Conservation (phyloP, 73 alveolate genomes). For the Paraurostyla sp. region DNA sequence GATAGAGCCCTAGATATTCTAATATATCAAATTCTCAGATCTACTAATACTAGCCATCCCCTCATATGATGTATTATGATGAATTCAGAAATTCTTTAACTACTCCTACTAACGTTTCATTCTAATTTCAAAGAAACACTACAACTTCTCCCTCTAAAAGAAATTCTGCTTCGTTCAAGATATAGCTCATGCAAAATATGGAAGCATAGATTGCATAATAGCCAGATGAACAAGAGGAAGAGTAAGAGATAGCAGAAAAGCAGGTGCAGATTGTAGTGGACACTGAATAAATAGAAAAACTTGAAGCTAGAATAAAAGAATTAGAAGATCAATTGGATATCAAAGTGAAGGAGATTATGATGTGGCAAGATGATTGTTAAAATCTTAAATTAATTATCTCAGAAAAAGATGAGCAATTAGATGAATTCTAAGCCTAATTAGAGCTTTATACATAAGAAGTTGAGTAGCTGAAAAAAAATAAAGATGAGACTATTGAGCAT, state of each 20-base stretch:
- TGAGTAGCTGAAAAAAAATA: background rate
- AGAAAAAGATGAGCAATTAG: background rate
- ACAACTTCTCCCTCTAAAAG: too few relatives aligned
- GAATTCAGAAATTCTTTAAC: background rate
- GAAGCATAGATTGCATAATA: too few relatives aligned
- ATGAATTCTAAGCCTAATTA: background rate
- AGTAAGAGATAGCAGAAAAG: too few relatives aligned
- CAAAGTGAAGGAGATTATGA: background rate
- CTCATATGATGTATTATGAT: too few relatives aligned
- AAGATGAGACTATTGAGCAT: background rate
- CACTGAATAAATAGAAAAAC: too few relatives aligned
- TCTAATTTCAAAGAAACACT: too few relatives aligned
- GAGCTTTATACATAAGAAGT: background rate
- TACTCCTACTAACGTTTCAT: background rate
- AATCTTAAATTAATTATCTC: background rate
- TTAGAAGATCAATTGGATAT: too few relatives aligned
- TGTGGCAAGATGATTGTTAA: background rate
- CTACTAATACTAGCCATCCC: background rate
- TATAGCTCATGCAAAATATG: too few relatives aligned
- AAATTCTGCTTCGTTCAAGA: too few relatives aligned
- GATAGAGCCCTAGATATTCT: background rate
- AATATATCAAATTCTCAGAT: background rate
- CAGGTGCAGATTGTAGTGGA: too few relatives aligned
- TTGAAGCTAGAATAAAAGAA: too few relatives aligned
- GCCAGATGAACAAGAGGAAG: too few relatives aligned